phyloP scores from a whole-genome alignment of 371 early-diverging fungal genomes.

The Syncephalastrum racemosum region DNA sequence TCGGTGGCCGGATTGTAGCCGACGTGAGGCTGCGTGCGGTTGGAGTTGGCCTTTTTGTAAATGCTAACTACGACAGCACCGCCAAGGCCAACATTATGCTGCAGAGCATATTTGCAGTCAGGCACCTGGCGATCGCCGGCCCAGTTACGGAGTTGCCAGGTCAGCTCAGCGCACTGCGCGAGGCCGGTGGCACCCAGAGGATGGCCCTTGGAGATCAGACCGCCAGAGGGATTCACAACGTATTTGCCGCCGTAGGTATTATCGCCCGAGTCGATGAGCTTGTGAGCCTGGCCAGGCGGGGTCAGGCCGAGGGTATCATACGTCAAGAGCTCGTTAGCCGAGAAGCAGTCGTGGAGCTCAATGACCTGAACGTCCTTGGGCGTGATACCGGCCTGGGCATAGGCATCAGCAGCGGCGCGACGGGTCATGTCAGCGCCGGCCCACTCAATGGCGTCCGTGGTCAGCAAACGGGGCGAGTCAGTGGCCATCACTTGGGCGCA shows the following conservation, averaged over 20 bases:
- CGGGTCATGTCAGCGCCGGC: constrained; percentile 79
- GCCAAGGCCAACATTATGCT: constrained; percentile 83
- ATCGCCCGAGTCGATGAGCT: constrained; percentile 56
- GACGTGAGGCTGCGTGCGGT: constrained; percentile 48
- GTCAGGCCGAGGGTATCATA: constrained; percentile 79
- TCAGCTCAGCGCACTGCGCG: constrained; percentile 71
- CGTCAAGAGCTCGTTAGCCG: constrained; percentile 78
- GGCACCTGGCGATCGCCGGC: constrained; percentile 74
- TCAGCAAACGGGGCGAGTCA: constrained; percentile 65
- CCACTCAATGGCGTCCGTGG: constrained; percentile 62
- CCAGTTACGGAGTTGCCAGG: constrained; percentile 74
- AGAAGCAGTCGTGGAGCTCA: constrained; percentile 85
- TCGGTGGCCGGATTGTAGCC: constrained; percentile 79
- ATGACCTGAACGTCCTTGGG: constrained; percentile 68
- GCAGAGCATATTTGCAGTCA: constrained; percentile 67
- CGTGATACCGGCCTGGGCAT: constrained; percentile 59
- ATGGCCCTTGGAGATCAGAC: constrained; percentile 82
- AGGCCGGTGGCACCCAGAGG: constrained; percentile 83
- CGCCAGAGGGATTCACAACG: constrained; percentile 79
- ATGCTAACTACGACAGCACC: constrained; percentile 77
- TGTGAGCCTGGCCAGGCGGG: constrained; percentile 65
- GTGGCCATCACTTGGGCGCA: constrained; percentile 74
- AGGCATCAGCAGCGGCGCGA: constrained; percentile 63
- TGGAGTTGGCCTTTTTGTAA: constrained; percentile 58
- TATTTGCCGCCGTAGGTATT: constrained; percentile 65